Base-by-base conservation (phyloP, 306 rosid species). In the Cucurbita argyrosperma region DNA sequence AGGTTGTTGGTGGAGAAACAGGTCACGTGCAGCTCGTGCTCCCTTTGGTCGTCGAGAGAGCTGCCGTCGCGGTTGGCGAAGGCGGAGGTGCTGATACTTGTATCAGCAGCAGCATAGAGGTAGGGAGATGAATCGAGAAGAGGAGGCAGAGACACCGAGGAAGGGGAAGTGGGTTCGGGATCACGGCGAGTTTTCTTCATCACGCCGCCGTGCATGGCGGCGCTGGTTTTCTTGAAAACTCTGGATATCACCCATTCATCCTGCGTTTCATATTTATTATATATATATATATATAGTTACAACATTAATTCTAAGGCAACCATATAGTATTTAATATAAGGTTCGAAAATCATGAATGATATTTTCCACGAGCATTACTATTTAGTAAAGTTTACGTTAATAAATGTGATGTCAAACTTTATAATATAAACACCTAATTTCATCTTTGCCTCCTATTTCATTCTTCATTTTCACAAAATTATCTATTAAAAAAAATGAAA, bases 1-100 rank as follows among this genome's bases (percentile, higher is more conserved):
- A 45, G 67, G 35, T 74, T 73, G 81, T 89, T 74, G 76, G 68
- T 95, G 99, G 99, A 95, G 99, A 95, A 95, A 89, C 99, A 95
- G 99, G 99, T 86, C 99, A 95, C 97, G 99, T 95, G 73, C 73
- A 40, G 58, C 72, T 67, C 56, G 56, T 67, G 96, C 97, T 89
- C 95, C 75, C 76, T 94, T n/a, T 75, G 79, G 79, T 76, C 83
- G 38, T 83, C 87, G 60, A 71, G 83, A 38, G 86, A 80, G 67
- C 89, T 77, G 79, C 79, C 75, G 23, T 88, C 88, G 52, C 83
- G 86, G 81, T 79, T 88, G 50, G 81, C 57, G 11, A 74, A 47
- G 12, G 71, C 37, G 42, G 76, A 5, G 16, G 55, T 3, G 30
- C 71, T 30, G 14, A 52, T 8, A 30, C 3, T 30, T 4, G 35